phyloP scores from a whole-genome alignment of 805 yeast species.

The Millerozyma acaciae region DNA sequence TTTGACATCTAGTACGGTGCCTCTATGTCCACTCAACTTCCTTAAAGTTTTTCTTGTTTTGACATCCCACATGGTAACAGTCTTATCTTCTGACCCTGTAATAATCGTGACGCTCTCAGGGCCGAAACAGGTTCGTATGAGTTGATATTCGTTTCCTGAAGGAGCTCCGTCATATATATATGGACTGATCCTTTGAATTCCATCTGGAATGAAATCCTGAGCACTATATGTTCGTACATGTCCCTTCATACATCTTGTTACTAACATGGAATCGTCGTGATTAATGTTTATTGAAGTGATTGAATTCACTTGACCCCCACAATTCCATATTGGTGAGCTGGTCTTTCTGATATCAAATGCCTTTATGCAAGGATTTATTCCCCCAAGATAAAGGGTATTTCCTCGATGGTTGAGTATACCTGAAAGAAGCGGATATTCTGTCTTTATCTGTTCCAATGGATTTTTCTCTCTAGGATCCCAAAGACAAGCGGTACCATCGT shows the following conservation, averaged over 20 bases:
- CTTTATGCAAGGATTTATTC: conserved; percentile 61
- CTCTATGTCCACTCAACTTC: conserved; percentile 57
- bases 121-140: conserved; percentile 50
- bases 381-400: conserved; percentile 49
- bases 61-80: conserved; percentile 59
- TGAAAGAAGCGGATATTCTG: conserved; percentile 59
- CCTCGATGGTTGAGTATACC: conserved; percentile 35
- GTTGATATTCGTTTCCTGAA: conserved; percentile 47
- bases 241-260: conserved; percentile 56
- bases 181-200: conserved; percentile 40
- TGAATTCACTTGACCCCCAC: conserved; percentile 41
- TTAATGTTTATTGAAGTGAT: conserved; percentile 55
- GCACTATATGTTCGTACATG: conserved; percentile 57
- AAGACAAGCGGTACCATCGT: conserved; percentile 54
- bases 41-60: conserved; percentile 43
- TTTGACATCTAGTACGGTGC: conserved; percentile 59
- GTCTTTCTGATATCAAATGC: conserved; percentile 56
- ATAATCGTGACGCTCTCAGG: conserved; percentile 34
- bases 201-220: conserved; percentile 37
- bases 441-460: conserved; percentile 34
- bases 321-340: conserved; percentile 43
- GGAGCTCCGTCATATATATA: conserved; percentile 56
- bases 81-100: conserved; percentile 63
- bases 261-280: conserved; percentile 41
- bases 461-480: conserved; percentile 67